phyloP scores from a whole-genome alignment of 495 filamentous ascomycete species.

The Penicillium flavigenum region DNA sequence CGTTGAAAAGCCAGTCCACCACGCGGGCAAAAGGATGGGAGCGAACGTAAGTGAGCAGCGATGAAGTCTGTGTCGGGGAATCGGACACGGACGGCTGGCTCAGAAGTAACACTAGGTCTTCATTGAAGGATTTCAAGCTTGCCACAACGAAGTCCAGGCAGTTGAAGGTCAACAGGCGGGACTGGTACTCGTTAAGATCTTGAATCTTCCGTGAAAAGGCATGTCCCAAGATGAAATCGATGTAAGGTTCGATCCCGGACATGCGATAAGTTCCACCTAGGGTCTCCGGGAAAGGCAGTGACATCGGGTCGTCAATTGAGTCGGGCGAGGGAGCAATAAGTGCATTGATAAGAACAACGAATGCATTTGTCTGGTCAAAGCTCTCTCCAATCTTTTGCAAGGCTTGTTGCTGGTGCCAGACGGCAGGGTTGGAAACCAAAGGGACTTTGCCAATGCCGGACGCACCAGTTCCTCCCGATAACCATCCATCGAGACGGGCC shows the following conservation, averaged over 20 bases:
- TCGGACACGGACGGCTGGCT: conserved; percentile 74
- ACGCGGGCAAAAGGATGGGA: conserved; percentile 89
- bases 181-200: conserved; percentile 59
- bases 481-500: conserved; percentile 69
- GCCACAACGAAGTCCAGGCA: conserved; percentile 76
- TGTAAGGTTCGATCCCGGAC: conserved; percentile 85
- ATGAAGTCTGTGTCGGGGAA: conserved; percentile 64
- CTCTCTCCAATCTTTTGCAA: conserved; percentile 60
- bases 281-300: conserved; percentile 81
- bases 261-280: conserved; percentile 77
- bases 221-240: conserved; percentile 82
- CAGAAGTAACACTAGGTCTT: conserved; percentile 79
- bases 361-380: conserved; percentile 79
- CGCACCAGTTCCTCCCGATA: conserved; percentile 53
- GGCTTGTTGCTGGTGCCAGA: conserved; percentile 53
- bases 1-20: conserved; percentile 97
- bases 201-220: conserved; percentile 63
- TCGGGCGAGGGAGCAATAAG: conserved; percentile 63
- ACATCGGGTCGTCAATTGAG: conserved; percentile 49
- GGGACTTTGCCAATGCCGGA: conserved; percentile 36
- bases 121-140: conserved; percentile 83
- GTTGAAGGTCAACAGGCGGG: conserved; percentile 66
- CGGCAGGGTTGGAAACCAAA: conserved; percentile 38
- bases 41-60: conserved; percentile 70
- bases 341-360: conserved; percentile 68